Evolutionary conservation across 371 early-diverging fungal genomes (phyloP), one percentile per base, ranked within the genome.

Genomic region (Mortierella sp.): DNA sequence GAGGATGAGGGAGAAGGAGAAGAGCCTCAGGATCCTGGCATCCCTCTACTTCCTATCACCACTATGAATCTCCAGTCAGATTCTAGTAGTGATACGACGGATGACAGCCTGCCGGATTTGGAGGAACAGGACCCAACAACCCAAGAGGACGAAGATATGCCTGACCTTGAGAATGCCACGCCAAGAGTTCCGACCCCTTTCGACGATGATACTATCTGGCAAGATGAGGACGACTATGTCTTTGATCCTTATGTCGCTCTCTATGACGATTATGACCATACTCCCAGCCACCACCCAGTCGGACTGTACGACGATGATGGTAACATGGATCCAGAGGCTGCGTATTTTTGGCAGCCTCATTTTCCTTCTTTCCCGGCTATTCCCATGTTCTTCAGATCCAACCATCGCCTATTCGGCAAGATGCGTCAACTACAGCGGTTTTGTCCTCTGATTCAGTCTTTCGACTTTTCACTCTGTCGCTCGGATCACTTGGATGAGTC

Each of bases 381-480:
- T 48, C 48, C 34, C 13, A 2, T 23, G 13, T 19, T 3, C 13
- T 16, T 10, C 24, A 3, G 48, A 24, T 48, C 26, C 5, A 45
- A 58, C 38, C 18, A 38, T 13, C 57, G n/a, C 7, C 27, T 43
- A 6, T 31, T 19, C 13, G 21, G 26, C 43, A 57, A 51, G 45
- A 56, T 64, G 52, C 58, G 51, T 8, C 45, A 30, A 12, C 54
- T 69, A 4, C 54, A 69, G 21, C 9, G 18, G 14, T 39, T 46
- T 16, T 69, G 69, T 12, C 69, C 69, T 10, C 23, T 34, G 47
- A 61, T 69, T 31, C 39, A 62, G 41, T 51, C 63, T 3, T 69
- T 69, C 14, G 58, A 69, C 26, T 69, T 69, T 34, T 57, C 69
- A 41, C 58, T 23, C 10, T 52, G 63, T 24, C 58, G 63, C 0